phyloP scores from a whole-genome alignment of 2,329 filamentous ascomycete species.

The Knufia fluminis region DNA sequence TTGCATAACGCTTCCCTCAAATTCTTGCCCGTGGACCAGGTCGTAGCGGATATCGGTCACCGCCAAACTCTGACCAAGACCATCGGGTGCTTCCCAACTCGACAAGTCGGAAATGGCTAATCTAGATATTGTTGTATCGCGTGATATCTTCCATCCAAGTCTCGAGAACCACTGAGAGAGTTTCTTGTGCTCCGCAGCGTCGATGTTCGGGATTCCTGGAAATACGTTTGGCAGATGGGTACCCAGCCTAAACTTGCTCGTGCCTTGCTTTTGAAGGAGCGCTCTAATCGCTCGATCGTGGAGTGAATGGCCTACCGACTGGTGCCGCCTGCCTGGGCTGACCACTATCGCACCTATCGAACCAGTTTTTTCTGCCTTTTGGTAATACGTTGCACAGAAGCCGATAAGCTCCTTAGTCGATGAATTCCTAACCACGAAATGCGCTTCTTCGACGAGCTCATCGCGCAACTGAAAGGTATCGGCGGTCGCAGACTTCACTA shows the following conservation, averaged over 20 bases:
- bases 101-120: constrained; percentile 65
- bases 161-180: constrained; percentile 77
- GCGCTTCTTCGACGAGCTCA: constrained; percentile 63
- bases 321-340: constrained; percentile 72
- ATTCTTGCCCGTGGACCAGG: constrained; percentile 70
- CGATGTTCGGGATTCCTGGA: constrained; percentile 67
- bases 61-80: constrained; percentile 63
- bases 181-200: constrained; percentile 51
- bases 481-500: constrained; percentile 57
- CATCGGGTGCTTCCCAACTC: constrained; percentile 66
- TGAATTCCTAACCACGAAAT: constrained; percentile 90
- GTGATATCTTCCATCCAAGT: constrained; percentile 71
- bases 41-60: constrained; percentile 70
- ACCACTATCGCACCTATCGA: constrained; percentile 83
- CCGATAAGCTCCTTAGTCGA: constrained; percentile 85
- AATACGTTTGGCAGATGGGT: constrained; percentile 76
- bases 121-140: constrained; percentile 56
- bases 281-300: constrained; percentile 76
- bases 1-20: constrained; percentile 61
- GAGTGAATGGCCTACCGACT: constrained; percentile 83
- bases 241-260: constrained; percentile 75
- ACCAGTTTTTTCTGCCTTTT: constrained; percentile 58
- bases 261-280: constrained; percentile 59
- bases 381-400: constrained; percentile 82
- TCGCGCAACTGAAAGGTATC: constrained; percentile 67